These are phyloP conservation scores for Peziza echinospora DNA, from an alignment of 495 filamentous ascomycete genomes.

Conservation along the genomic window DNA sequence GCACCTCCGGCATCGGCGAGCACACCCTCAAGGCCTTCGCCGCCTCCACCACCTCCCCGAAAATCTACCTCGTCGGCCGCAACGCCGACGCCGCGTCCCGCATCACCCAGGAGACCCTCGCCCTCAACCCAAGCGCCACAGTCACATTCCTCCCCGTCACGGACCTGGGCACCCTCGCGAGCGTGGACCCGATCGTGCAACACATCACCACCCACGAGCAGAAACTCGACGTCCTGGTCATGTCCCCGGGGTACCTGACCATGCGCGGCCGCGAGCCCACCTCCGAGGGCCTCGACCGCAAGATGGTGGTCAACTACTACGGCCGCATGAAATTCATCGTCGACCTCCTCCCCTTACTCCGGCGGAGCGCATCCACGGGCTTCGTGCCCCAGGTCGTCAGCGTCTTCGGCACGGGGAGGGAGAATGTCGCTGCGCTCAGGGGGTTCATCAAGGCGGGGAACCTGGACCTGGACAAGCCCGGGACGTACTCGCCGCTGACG, in stretches of 20 bases:
- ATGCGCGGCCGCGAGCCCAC: conserved; percentile 25
- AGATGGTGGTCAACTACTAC: conserved; percentile 36
- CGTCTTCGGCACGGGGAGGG: conserved; percentile 31
- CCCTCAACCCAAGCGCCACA: conserved; percentile 29
- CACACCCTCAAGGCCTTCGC: conserved; percentile 36
- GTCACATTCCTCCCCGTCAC: conserved; percentile 32
- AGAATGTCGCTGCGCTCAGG: conserved; percentile 22
- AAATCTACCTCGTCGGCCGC: conserved; percentile 28
- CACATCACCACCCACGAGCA: conserved; percentile 33
- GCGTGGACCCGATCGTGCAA: conserved; percentile 38
- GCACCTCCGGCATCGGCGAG: conserved; percentile 41
- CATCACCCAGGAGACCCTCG: conserved; percentile 25
- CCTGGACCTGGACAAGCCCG: conserved; percentile 5
- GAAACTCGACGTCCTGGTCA: conserved; percentile 40
- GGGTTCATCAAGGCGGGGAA: conserved; percentile 17
- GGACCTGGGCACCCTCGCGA: conserved; percentile 35
- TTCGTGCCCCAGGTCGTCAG: conserved; percentile 35
- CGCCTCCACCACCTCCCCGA: conserved; percentile 26
- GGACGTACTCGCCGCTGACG: conserved; percentile 1
- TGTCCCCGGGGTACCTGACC: conserved; percentile 28
- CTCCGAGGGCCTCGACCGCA: conserved; percentile 33
- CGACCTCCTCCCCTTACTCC: conserved; percentile 41
- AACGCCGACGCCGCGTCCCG: conserved; percentile 25
- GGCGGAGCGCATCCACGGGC: conserved; percentile 15
- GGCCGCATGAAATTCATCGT: conserved; percentile 38